These are phyloP conservation scores for Pichia norvegensis DNA, from an alignment of 1,139 yeast species.

Conservation along the genomic window DNA sequence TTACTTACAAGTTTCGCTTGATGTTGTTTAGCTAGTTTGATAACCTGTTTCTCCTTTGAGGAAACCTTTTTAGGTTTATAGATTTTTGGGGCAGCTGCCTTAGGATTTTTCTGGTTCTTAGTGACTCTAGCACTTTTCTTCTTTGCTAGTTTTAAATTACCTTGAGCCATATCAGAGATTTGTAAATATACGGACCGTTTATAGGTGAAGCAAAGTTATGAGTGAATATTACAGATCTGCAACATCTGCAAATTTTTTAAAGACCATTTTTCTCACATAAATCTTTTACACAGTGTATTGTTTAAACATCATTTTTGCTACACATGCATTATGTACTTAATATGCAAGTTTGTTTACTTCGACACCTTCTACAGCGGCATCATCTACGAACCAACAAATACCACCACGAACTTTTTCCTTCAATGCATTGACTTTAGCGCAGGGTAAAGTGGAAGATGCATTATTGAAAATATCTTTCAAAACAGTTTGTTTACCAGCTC, in stretches of 20 bases:
- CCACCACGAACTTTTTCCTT: constrained; percentile 28
- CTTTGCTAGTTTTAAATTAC: constrained; percentile 39
- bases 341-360: constrained; percentile 29
- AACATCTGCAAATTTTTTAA: not conserved
- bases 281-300: not conserved
- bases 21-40: constrained; percentile 52
- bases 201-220: no score
- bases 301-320: not conserved
- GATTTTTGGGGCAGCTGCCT: constrained; percentile 68
- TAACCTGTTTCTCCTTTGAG: constrained; percentile 35
- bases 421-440: constrained; percentile 54
- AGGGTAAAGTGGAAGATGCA: constrained; percentile 52
- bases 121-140: constrained; percentile 45
- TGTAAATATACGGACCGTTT: no score
- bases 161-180: constrained; percentile 44
- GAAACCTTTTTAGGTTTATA: constrained; percentile 58
- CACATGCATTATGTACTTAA: no score
- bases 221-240: no score
- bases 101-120: constrained; percentile 51
- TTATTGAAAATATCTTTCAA: constrained; percentile 58
- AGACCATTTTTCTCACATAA: not conserved
- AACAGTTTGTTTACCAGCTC: constrained; percentile 72
- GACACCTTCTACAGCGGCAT: constrained; percentile 63
- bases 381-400: constrained; percentile 77
- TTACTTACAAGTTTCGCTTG: constrained; percentile 26